Conservation (phyloP, 2,329 filamentous ascomycete genomes). For the Pseudophaeomoniella oleicola region DNA sequence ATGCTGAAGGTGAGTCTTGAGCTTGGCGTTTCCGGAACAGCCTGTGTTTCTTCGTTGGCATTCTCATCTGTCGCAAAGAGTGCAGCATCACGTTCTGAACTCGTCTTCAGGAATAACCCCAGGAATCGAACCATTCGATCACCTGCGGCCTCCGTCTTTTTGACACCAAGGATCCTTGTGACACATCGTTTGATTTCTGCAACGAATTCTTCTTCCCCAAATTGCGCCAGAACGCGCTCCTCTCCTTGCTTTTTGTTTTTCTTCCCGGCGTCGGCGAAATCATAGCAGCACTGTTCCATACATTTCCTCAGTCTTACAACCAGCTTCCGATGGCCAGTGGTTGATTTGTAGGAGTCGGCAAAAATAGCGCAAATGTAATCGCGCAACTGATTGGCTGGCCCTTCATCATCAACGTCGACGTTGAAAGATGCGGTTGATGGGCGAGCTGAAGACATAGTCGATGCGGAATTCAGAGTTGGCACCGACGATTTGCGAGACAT, state of each 20-base stretch:
- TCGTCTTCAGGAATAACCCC: conserved; percentile 68
- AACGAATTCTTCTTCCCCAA: conserved; percentile 61
- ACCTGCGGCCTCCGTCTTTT: conserved; percentile 80
- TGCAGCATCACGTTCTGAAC: conserved; percentile 39
- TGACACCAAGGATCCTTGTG: conserved; percentile 67
- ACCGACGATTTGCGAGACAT: conserved; percentile 26
- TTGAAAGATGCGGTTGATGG: conserved; percentile 23
- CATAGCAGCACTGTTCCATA: conserved; percentile 65
- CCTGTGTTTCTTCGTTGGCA: not conserved
- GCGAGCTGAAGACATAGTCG: conserved; percentile 21
- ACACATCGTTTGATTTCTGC: conserved; percentile 72
- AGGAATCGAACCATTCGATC: conserved; percentile 77
- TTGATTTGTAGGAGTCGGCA: conserved; percentile 73
- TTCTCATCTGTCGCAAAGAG: not conserved
- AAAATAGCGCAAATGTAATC: conserved; percentile 60
- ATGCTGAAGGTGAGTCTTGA: conserved; percentile 56
- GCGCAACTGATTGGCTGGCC: conserved; percentile 55
- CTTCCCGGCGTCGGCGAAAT: conserved; percentile 27
- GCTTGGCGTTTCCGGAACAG: conserved; percentile 66
- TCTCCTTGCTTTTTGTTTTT: conserved; percentile 24
- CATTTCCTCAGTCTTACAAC: conserved; percentile 78
- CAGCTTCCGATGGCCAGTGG: conserved; percentile 78
- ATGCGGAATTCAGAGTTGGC: conserved; percentile 21
- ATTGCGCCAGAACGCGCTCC: conserved; percentile 17
- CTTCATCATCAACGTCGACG: conserved; percentile 47